Evolutionary conservation across 2,329 filamentous ascomycete genomes (phyloP).

Genomic region (Corynespora cassiicola): DNA sequence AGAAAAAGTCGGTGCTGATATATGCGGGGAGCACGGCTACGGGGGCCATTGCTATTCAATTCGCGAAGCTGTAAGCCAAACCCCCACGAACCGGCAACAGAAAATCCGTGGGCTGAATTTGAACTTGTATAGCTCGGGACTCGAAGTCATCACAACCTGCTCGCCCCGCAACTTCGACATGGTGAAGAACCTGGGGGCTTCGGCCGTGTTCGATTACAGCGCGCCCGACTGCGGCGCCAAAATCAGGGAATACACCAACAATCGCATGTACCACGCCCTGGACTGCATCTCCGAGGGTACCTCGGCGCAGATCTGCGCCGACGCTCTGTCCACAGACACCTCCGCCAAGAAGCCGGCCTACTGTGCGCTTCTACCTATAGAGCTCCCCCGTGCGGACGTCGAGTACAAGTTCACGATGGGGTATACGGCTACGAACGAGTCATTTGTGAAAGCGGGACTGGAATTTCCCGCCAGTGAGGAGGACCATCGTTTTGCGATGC

Average conservation of each 20-base stretch:
- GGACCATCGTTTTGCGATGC: conserved; percentile 36
- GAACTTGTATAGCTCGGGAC: conserved; percentile 34
- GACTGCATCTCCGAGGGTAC: conserved; percentile 52
- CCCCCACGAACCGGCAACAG: too few relatives aligned
- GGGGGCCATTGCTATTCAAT: conserved; percentile 58
- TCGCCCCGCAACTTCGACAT: conserved; percentile 58
- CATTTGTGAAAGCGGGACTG: not conserved
- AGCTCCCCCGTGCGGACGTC: conserved; percentile 9
- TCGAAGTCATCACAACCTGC: conserved; percentile 54
- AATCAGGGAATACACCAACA: conserved; percentile 55
- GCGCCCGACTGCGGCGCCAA: conserved; percentile 51
- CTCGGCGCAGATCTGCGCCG: conserved; percentile 8
- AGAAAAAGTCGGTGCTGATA: conserved; percentile 51
- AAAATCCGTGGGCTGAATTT: too few relatives aligned
- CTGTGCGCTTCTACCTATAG: not conserved
- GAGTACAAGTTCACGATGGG: conserved; percentile 6
- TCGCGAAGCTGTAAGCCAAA: conserved; percentile 47
- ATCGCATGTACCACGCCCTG: conserved; percentile 53
- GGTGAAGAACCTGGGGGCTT: conserved; percentile 55
- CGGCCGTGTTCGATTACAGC: conserved; percentile 59
- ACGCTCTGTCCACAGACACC: conserved; percentile 2
- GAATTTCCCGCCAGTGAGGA: conserved; percentile 22
- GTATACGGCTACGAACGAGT: conserved; percentile 15
- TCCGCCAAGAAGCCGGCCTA: not conserved
- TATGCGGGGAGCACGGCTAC: conserved; percentile 61